Percentiles rank a stretch among this genome's conserved stretches.
Evolutionary conservation across 2,329 filamentous ascomycete species (phyloP).

Genomic region (Talaromyces rugulosus): DNA sequence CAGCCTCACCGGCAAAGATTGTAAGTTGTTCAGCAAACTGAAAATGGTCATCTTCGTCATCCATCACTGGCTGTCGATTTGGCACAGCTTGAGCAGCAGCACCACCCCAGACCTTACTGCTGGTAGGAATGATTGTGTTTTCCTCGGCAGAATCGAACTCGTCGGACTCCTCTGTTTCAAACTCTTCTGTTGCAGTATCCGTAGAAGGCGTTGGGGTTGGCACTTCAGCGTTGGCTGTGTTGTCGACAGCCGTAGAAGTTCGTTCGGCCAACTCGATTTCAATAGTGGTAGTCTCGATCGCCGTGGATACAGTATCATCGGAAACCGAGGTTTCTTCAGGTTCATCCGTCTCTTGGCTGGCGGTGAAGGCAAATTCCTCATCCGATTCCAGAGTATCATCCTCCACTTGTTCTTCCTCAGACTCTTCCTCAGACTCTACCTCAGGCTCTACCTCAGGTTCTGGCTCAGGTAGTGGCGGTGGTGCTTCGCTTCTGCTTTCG

Average conservation of each 20-base stretch:
- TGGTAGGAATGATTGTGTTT: background rate
- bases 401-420: constrained; percentile 6
- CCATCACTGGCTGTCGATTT: constrained; percentile 43
- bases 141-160: background rate
- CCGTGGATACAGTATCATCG: constrained; percentile 12
- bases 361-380: background rate
- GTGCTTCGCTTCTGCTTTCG: constrained; percentile 53
- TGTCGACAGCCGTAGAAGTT: background rate
- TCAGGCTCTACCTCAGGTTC: constrained; percentile 6
- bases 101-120: constrained; percentile 50
- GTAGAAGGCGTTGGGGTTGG: background rate
- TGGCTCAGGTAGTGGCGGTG: constrained; percentile 26
- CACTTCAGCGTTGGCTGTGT: background rate
- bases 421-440: constrained; percentile 11
- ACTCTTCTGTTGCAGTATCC: background rate
- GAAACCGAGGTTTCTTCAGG: constrained; percentile 5
- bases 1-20: constrained; percentile 48
- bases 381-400: background rate
- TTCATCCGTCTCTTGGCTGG: constrained; percentile 4
- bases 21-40: constrained; percentile 50
- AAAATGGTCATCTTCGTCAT: constrained; percentile 48
- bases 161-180: background rate
- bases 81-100: constrained; percentile 50
- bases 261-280: constrained; percentile 8
- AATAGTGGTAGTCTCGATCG: constrained; percentile 24